Conservation (phyloP, 1,139 yeast genomes). For the Candida sojae region DNA sequence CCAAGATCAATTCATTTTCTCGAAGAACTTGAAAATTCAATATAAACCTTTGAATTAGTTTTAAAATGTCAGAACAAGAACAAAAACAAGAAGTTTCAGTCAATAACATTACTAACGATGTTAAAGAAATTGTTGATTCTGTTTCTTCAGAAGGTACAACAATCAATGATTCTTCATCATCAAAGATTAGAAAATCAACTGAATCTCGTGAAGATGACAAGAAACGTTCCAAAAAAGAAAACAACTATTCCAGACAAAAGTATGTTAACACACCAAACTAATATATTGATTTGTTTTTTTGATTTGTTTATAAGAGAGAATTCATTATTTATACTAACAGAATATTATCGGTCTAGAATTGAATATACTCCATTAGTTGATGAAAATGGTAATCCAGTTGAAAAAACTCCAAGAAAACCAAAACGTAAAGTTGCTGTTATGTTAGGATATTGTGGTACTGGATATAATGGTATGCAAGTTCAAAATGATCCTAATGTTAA, state of each 20-base stretch:
- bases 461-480: conserved; percentile 96
- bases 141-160: neutral
- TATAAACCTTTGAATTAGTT: neutral
- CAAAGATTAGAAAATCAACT: conserved; percentile 1
- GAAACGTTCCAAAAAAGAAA: conserved; percentile 3
- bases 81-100: neutral
- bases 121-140: neutral
- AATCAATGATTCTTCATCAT: neutral
- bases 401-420: conserved; percentile 67
- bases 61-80: neutral
- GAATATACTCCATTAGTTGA: conserved; percentile 51
- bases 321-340: neutral
- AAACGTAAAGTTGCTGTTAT: conserved; percentile 87
- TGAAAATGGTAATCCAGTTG: conserved; percentile 61
- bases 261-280: conserved; percentile 34
- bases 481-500: conserved; percentile 77
- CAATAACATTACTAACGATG: neutral
- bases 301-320: neutral
- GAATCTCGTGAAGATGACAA: conserved; percentile 4
- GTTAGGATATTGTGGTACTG: conserved; percentile 97
- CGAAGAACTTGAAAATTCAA: no score
- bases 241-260: conserved; percentile 11
- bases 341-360: neutral
- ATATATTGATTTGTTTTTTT: no score
- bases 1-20: no score